A percentile compares a stretch with the other conserved stretches of the same genome.
Evolutionary conservation across 352 stramenopile genomes (phyloP).

Genomic region (Pilasporangium apinafurcum): DNA sequence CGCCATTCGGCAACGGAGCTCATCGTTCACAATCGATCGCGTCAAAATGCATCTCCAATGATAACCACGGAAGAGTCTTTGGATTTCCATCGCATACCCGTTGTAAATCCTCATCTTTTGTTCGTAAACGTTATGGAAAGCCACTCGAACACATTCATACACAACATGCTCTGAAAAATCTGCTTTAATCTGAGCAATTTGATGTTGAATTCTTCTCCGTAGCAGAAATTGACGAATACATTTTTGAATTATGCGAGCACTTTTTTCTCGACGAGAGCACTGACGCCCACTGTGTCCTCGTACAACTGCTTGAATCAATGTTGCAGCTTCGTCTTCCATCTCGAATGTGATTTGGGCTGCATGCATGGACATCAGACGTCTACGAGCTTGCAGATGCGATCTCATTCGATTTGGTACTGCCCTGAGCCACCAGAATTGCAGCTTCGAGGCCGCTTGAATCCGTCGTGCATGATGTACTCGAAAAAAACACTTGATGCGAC

Average conservation of each 20-base stretch:
- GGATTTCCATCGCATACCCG: constrained; percentile 40
- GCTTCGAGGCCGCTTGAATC: constrained; percentile 17
- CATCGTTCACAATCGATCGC: constrained; percentile 19
- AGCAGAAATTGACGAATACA: constrained; percentile 26
- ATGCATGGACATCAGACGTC: constrained; percentile 8
- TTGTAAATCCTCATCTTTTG: constrained; percentile 26
- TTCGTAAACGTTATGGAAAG: constrained; percentile 12
- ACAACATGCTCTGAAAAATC: constrained; percentile 12
- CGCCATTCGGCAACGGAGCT: constrained; percentile 48
- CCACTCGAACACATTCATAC: constrained; percentile 18
- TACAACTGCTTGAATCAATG: constrained; percentile 39
- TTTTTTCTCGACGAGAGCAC: constrained; percentile 27
- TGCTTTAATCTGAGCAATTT: constrained; percentile 26
- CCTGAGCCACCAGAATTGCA: constrained; percentile 78
- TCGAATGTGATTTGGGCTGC: constrained; percentile 5
- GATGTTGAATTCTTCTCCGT: constrained; percentile 26
- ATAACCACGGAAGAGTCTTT: constrained; percentile 42
- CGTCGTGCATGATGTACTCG: constrained; percentile 40
- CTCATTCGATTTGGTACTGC: constrained; percentile 35
- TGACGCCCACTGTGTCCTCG: constrained; percentile 36
- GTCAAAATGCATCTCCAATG: constrained; percentile 25
- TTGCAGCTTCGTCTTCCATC: constrained; percentile 23
- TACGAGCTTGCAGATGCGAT: constrained; percentile 30
- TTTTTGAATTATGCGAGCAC: constrained; percentile 38
- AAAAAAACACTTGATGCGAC: constrained; percentile 80